phyloP scores from a whole-genome alignment of 768 basidiomycete genomes.

The Leccinum fibrillosum region DNA sequence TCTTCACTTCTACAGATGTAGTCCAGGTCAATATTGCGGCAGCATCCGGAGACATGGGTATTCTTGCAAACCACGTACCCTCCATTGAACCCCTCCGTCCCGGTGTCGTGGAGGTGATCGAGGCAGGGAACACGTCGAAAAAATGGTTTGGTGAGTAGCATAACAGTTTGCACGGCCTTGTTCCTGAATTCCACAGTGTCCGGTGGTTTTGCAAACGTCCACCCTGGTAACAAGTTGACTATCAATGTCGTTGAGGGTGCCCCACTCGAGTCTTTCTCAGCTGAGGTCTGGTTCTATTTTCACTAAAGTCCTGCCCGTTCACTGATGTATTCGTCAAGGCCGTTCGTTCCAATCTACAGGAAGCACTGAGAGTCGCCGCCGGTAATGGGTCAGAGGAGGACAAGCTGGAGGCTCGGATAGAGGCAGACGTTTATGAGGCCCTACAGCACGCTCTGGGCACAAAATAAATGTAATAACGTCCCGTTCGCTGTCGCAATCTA shows the following conservation, averaged over 20 bases:
- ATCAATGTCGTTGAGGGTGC: constrained; percentile 98
- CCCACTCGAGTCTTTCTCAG: constrained; percentile 84
- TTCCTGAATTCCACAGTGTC: constrained; percentile 58
- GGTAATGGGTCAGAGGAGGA: constrained; percentile 91
- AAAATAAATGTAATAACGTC: constrained; percentile 32
- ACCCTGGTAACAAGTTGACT: constrained; percentile 94
- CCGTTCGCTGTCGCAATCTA: constrained; percentile 10
- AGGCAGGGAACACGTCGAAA: constrained; percentile 71
- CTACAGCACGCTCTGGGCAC: constrained; percentile 78
- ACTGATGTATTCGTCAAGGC: constrained; percentile 51
- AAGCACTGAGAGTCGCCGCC: constrained; percentile 76
- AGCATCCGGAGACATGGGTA: constrained; percentile 97
- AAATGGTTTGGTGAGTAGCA: constrained; percentile 90
- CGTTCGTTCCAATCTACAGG: constrained; percentile 83
- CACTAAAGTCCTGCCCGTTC: background rate
- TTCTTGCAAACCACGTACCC: constrained; percentile 97
- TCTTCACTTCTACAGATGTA: constrained; percentile 89
- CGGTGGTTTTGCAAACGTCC: constrained; percentile 95
- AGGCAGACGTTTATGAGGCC: constrained; percentile 95
- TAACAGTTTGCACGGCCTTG: background rate
- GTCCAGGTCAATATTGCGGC: constrained; percentile 95
- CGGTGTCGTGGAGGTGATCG: constrained; percentile 93
- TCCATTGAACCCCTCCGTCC: constrained; percentile 95
- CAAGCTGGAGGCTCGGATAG: constrained; percentile 89
- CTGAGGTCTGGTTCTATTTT: constrained; percentile 58